Percentiles rank a stretch among this genome's conserved stretches.
Evolutionary conservation across 495 filamentous ascomycete genomes (phyloP).

Genomic region (Penicillium samsonianum): DNA sequence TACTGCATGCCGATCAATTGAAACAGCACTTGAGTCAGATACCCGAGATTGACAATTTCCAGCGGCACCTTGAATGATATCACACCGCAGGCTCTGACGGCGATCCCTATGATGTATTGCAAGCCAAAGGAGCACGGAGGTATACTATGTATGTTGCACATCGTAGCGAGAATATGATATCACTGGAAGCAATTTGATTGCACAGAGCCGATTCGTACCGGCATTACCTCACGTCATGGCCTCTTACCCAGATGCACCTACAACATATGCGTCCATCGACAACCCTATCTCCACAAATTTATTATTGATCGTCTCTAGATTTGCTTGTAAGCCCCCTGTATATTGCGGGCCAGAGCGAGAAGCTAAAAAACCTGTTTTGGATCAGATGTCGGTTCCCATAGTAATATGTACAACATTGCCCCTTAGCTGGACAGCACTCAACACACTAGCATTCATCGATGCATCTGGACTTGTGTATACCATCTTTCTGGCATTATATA

Average conservation of each 20-base stretch:
- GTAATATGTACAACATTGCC: background rate
- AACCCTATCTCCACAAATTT: background rate
- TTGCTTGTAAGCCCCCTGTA: background rate
- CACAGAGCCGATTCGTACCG: background rate
- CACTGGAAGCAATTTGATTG: background rate
- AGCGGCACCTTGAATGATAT: slow-evolving; percentile 3
- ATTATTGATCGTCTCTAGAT: background rate
- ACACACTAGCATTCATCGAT: background rate
- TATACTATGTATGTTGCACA: background rate
- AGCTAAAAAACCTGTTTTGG: slow-evolving; percentile 10
- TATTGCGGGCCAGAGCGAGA: background rate
- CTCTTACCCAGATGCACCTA: background rate
- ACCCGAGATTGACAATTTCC: background rate
- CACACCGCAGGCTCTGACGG: slow-evolving; percentile 1
- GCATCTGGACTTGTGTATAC: background rate
- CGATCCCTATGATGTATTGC: background rate
- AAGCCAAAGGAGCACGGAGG: background rate
- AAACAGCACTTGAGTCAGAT: background rate
- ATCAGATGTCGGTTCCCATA: background rate
- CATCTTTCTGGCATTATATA: background rate
- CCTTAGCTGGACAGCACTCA: background rate
- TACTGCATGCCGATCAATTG: background rate
- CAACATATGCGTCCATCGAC: background rate
- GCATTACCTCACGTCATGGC: background rate
- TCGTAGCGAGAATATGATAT: slow-evolving; percentile 5